Evolutionary conservation across 1,139 yeast species (phyloP).

Genomic region (Magnusiomyces tetraspermus): DNA sequence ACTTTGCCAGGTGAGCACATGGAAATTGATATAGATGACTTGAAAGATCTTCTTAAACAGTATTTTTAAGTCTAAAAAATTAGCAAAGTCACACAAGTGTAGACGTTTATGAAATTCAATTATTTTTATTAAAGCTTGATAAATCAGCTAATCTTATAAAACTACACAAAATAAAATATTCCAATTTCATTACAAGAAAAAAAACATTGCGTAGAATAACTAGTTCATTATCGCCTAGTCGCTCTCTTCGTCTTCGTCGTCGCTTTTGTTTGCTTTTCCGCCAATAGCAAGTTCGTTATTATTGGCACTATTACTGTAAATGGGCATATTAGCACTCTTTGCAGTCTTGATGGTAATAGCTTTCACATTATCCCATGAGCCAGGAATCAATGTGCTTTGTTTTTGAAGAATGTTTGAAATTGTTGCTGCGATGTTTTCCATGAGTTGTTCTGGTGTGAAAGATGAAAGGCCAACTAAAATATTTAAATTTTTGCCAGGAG

Average conservation of each 20-base stretch:
- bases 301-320: constrained; percentile 7
- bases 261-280: background rate
- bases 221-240: background rate
- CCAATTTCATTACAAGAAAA: background rate
- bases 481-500: constrained; percentile 24
- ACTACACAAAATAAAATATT: background rate
- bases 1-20: constrained; percentile 57
- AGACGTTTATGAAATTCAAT: too few species aligned
- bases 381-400: constrained; percentile 15
- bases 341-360: constrained; percentile 21
- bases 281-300: background rate
- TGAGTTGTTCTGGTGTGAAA: constrained; percentile 18
- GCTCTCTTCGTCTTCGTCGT: background rate
- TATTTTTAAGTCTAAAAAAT: constrained; percentile 23
- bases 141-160: background rate
- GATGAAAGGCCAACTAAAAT: constrained; percentile 21
- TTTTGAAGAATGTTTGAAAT: constrained; percentile 14
- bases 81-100: too few species aligned
- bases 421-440: constrained; percentile 21
- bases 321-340: constrained; percentile 22
- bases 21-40: constrained; percentile 45
- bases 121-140: too few species aligned
- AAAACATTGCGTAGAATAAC: background rate
- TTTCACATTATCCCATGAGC: constrained; percentile 16
- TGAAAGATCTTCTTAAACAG: constrained; percentile 34